Base-by-base conservation (phyloP, 768 basidiomycete species). In the Auricularia heimuer region DNA sequence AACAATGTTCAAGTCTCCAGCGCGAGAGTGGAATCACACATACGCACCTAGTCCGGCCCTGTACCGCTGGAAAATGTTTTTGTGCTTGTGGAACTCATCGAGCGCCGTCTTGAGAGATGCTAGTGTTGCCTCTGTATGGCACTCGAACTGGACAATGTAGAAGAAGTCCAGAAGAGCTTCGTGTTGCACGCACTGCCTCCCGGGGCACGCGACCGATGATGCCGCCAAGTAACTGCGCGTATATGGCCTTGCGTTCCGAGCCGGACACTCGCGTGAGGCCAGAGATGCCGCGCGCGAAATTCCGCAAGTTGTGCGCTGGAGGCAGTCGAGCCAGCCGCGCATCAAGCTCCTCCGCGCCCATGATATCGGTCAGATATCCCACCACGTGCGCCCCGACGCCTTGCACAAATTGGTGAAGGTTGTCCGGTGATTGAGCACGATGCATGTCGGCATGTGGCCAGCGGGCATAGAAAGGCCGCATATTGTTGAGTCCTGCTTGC, bases 1-100 rank as follows among this genome's bases (percentile, higher is more conserved):
- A 36, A 35, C 16, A 35, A 42, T 42, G 39, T 42, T 42, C 44
- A 56, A 21, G 16, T 24, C 21, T 56, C 35, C 44, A 62, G 11
- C 1, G 35, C 1, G n/a, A 1, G 37, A 64, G 6, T 62, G 10
- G 3, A 64, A 51, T 3, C 18, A 18, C 21, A 65, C 37, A 34
- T 8, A 37, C 62, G 3, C 10, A 62, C 73, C 8, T 11, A 71
- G 61, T 0, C 75, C 73, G n/a, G 76, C 71, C 1, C 72, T 73
- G 3, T 77, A 66, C 18, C 71, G 67, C 36, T 78, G 61, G 63
- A 81, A 78, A 12, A 62, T 29, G 34, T 36, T 4, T 11, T 62
- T 62, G 35, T n/a, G 7, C 21, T 12, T 24, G n/a, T 62, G 62
- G 39, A 62, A 62, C 11, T 42, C 18, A 1, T 14, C 16, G 1